Evolutionary conservation across 768 basidiomycete species (phyloP), one percentile per base, ranked within the genome.

Genomic region (Pleurotus citrinopileatus): DNA sequence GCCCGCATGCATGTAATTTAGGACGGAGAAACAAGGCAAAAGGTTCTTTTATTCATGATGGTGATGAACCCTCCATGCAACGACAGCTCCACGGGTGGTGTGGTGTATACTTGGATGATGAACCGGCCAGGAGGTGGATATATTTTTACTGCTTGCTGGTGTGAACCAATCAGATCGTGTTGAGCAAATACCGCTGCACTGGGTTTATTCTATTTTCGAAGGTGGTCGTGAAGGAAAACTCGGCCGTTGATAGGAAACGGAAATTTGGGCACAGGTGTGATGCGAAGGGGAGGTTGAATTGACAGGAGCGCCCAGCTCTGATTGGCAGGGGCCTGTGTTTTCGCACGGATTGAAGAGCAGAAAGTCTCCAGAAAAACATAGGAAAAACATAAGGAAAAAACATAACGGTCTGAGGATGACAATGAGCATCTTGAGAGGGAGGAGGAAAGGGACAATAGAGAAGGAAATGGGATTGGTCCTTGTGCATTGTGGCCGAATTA

Each of bases 111-210:
- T n/a, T n/a, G n/a, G n/a, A n/a, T n/a, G n/a, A n/a, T n/a, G n/a
- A n/a, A n/a, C 42, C 23, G 29, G 13, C 25, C 42, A 22, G 42
- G 7, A 44, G 42, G 42, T 22, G 22, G 23, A 10, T 44, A 22
- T 13, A 44, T 26, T 32, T 32, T 13, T 32, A 13, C 32, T 9
- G 32, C n/a, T 34, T 34, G 32, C n/a, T n/a, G 32, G 32, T 9
- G 32, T 27, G 22, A n/a, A 51, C 48, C 34, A 37, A 51, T 51
- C 34, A 36, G n/a, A n/a, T n/a, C n/a, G n/a, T n/a, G n/a, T n/a
- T n/a, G n/a, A n/a, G n/a, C 48, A 25, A 44, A n/a, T 51, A 37
- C 48, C 48, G n/a, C 48, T 36, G 48, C 32, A 25, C 48, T 51
- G 48, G 48, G 48, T 37, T n/a, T 22, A 5, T 44, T 44, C 40